Evolutionary conservation across 1,139 yeast species (phyloP), one percentile per base, ranked within the genome.

Genomic region (Geotrichum siamense): DNA sequence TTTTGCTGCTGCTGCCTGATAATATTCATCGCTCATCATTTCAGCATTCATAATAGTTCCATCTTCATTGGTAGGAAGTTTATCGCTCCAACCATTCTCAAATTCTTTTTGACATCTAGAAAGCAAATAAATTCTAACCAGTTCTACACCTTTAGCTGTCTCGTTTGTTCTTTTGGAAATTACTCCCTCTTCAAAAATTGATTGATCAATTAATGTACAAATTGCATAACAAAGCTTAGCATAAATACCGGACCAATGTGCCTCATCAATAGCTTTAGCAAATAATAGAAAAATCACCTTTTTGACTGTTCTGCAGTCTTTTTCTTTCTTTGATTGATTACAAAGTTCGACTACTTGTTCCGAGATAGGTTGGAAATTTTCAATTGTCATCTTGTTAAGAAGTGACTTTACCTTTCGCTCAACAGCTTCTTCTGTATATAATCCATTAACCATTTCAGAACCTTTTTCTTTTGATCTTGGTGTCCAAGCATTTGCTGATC

Each of bases 221-320:
- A 89, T 75, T 64, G 81, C 82, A 53, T 83, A 82, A 69, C 96
- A 87, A 71, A 91, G 82, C 58, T 82, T 82, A n/a, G 98, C 98
- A 63, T 91, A 91, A 87, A 93, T 86, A 43, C 82, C 77, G 30
- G 96, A 86, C 97, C 97, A 91, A 65, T 87, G 93, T 38, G 96
- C 94, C 69, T 91, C 99, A 65, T 91, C 99, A 64, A 93, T 82
- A 16, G 98, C 98, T 69, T 91, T 91, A 51, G 89, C 93, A 68
- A 89, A 91, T 1, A 94, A 83, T 48, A 84, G 75, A 55, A 84
- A 85, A 51, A 91, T 79, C 49, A 89, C 85, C 59, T 77, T 78
- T 62, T 82, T 81, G 52, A 89, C 71, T 13, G 96, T 80, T 55
- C 76, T 73, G 39, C 94, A 93, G 59, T 84, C 87, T 35, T 74